Conservation (phyloP, 2,329 filamentous ascomycete genomes). For the Escovopsis weberi region DNA sequence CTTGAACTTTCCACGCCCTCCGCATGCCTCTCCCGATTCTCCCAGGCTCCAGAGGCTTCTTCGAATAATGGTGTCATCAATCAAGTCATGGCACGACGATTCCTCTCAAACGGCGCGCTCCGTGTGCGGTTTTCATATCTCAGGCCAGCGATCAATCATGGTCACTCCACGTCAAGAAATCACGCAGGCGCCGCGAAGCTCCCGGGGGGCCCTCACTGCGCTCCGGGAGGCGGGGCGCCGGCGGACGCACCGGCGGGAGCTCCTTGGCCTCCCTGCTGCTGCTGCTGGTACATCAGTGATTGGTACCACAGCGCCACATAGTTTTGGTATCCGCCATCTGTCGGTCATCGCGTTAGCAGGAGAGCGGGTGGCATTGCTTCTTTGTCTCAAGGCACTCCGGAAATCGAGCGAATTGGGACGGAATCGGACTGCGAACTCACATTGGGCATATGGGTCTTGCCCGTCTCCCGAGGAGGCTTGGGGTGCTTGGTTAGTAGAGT, state of each 20-base stretch:
- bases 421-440: conserved; percentile 28
- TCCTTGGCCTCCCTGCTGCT: conserved; percentile 24
- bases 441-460: conserved; percentile 61
- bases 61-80: conserved; percentile 13
- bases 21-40: no score
- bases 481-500: conserved; percentile 28
- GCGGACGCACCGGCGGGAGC: conserved; percentile 20
- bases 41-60: background rate
- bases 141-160: conserved; percentile 4
- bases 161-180: conserved; percentile 7
- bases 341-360: conserved; percentile 1
- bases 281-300: conserved; percentile 36
- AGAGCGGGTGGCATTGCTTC: no score
- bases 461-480: conserved; percentile 33
- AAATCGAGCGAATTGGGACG: no score
- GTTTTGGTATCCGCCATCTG: conserved; percentile 67
- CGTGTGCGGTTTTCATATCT: conserved; percentile 3
- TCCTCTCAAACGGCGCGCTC: conserved; percentile 13
- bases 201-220: conserved; percentile 18
- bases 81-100: conserved; percentile 16
- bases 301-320: conserved; percentile 74
- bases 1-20: background rate
- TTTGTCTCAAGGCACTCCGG: no score
- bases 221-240: conserved; percentile 22
- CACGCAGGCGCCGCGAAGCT: conserved; percentile 3